Base-by-base conservation (phyloP, 2,329 filamentous ascomycete species). In the Pestalotiopsis sp. region DNA sequence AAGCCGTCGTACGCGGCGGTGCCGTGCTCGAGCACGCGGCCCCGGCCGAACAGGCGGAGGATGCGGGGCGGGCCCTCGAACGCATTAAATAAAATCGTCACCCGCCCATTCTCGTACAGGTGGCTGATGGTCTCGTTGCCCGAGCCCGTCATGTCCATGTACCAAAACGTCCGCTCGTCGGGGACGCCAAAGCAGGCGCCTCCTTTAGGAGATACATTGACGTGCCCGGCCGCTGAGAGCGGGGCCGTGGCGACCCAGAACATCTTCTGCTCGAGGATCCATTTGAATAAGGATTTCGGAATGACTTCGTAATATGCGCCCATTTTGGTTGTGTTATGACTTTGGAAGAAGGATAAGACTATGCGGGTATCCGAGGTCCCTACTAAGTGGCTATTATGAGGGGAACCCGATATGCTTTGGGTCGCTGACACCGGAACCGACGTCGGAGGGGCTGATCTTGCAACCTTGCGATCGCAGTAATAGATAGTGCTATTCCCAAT, bases 121-220 rank as follows among this genome's bases (percentile, higher is more conserved):
- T 95, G 92, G 4, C 89, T 85, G 70, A 95, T 91, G 3, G 92
- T 95, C 81, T 95, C 93, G 75, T 86, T 90, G 27, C 92, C 92
- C 39, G 90, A 92, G 38, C 92, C 93, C 1, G 90, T 94, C 70
- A 90, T 87, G 76, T 95, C 92, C 67, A 94, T 84, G 76, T 94
- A 62, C 77, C 78, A 82, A 65, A 82, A 81, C 1, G 76, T 79
- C 36, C 71, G 74, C 4, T 72, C 70, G 68, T 79, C 70, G 5
- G 79, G 71, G 5, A 81, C 56, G 4, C 80, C 79, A 52, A 82
- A 82, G 64, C 74, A 76, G 0, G 88, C 83, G 25, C 91, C 85
- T 63, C 92, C 92, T 79, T 95, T 94, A 63, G 93, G 91, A 0
- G 92, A 94, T 67, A 94, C 81, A 75, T 95, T 95, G 82, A 95